These are phyloP conservation scores for Metschnikowia drakensbergensis DNA, from an alignment of 805 yeast species.

Conservation along the genomic window DNA sequence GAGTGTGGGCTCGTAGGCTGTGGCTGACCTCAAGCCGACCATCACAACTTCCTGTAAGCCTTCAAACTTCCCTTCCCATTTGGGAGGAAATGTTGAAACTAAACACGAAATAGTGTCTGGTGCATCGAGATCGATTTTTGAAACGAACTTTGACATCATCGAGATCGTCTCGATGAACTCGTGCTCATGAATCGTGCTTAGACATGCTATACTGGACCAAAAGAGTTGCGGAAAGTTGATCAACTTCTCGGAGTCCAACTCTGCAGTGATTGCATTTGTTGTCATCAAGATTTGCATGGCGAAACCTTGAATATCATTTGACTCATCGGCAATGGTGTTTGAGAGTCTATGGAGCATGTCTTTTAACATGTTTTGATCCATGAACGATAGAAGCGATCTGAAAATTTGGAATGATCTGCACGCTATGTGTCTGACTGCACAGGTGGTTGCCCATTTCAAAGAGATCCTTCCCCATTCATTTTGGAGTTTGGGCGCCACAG, in stretches of 20 bases:
- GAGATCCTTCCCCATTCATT: slow-evolving; percentile 83
- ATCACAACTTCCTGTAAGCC: slow-evolving; percentile 78
- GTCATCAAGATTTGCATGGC: slow-evolving; percentile 98
- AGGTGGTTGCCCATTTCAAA: slow-evolving; percentile 91
- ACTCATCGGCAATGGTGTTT: slow-evolving; percentile 87
- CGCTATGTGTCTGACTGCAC: slow-evolving; percentile 95
- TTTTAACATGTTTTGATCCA: slow-evolving; percentile 84
- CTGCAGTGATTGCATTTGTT: slow-evolving; percentile 85
- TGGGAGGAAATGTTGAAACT: slow-evolving; percentile 83
- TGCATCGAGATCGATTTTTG: slow-evolving; percentile 82
- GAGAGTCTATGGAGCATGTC: slow-evolving; percentile 93
- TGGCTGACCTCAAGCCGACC: slow-evolving; percentile 79
- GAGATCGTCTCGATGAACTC: slow-evolving; percentile 88
- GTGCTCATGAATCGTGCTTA: slow-evolving; percentile 85
- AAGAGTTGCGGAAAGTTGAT: slow-evolving; percentile 89
- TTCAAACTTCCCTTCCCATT: slow-evolving; percentile 93
- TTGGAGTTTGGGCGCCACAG: slow-evolving; percentile 51
- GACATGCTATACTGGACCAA: slow-evolving; percentile 92
- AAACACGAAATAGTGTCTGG: slow-evolving; percentile 81
- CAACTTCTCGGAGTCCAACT: slow-evolving; percentile 69
- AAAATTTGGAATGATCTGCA: slow-evolving; percentile 94
- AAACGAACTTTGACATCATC: slow-evolving; percentile 73
- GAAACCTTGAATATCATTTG: slow-evolving; percentile 89
- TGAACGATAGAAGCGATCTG: slow-evolving; percentile 71
- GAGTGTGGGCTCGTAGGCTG: slow-evolving; percentile 74